Base-by-base conservation (phyloP, 2,329 filamentous ascomycete genomes). In the Colletotrichum incanum region DNA sequence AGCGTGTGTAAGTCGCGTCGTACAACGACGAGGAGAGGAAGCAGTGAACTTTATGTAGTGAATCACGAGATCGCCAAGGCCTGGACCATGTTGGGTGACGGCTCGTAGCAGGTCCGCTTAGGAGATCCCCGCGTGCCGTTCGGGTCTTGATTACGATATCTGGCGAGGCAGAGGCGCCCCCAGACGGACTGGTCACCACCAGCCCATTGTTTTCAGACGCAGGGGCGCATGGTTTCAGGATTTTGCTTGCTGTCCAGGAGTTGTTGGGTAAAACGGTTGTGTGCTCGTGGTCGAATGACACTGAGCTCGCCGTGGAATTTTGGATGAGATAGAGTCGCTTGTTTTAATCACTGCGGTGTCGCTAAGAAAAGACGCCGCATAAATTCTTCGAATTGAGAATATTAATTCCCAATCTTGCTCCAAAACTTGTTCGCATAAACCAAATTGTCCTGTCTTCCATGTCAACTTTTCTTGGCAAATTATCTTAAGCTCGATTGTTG, bases 41-140 rank as follows among this genome's bases (percentile, higher is more conserved):
- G 76, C 75, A 23, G 45, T 75, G 50, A 79, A 81, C 76, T 23
- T 4, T 23, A 75, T 80, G 60, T 72, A 74, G 23, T 6, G n/a
- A 18, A 61, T 67, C 76, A 74, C 76, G 77, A 73, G 20, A 75
- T 76, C 64, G 70, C 76, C 64, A 76, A 79, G 52, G 76, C 80
- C 73, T 86, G 84, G 84, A 80, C 85, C 45, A 79, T 86, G 78
- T 78, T 86, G 76, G 82, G 81, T 77, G 83, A 85, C 80, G 84
- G 81, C 83, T 84, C 80, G 82, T 82, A 86, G 79, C 83, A 85
- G 78, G 82, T 84, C 82, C 82, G 80, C 79, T 75, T 62, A 71
- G 66, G 72, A 74, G 74, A 77, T 77, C 77, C 77, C 79, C 77
- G 76, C 75, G 76, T 75, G 72, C 66, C 63, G 76, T 76, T 71